Evolutionary conservation across 805 yeast genomes (phyloP).

Genomic region (Cyberlindnera sargentensis): DNA sequence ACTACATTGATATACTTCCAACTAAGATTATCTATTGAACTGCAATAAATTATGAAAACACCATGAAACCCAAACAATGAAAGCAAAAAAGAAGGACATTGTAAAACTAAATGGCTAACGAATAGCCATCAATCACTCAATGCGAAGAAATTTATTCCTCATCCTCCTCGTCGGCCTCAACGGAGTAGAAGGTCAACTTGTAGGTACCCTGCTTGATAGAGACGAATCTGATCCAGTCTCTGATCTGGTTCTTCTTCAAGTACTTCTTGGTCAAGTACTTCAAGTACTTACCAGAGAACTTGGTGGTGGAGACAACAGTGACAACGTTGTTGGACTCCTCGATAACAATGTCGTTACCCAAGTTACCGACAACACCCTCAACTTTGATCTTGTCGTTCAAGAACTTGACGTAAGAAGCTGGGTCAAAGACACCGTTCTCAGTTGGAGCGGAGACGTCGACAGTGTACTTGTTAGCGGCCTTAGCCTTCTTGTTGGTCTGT

Average conservation of each 20-base stretch:
- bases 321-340: constrained; percentile 85
- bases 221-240: constrained; percentile 99
- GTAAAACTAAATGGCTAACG: constrained; percentile 10
- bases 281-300: constrained; percentile 99
- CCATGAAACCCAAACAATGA: constrained; percentile 13
- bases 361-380: constrained; percentile 93
- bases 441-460: constrained; percentile 97
- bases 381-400: constrained; percentile 98
- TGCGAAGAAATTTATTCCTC: constrained; percentile 60
- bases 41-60: constrained; percentile 10
- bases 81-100: constrained; percentile 7
- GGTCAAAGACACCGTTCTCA: constrained; percentile 96
- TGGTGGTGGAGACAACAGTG: constrained; percentile 82
- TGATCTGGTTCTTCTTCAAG: constrained; percentile 99
- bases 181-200: constrained; percentile 98
- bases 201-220: constrained; percentile 92
- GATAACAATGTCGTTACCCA: constrained; percentile 90
- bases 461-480: constrained; percentile 81
- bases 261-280: constrained; percentile 99
- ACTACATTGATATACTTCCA: constrained; percentile 5
- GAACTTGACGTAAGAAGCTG: constrained; percentile 95
- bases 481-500: constrained; percentile 77
- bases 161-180: constrained; percentile 93
- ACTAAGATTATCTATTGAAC: constrained; percentile 13
- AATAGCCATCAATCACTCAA: constrained; percentile 13